Evolutionary conservation across 179 eudicot genomes (phyloP).

Genomic region (Vitellaria paradoxa): DNA sequence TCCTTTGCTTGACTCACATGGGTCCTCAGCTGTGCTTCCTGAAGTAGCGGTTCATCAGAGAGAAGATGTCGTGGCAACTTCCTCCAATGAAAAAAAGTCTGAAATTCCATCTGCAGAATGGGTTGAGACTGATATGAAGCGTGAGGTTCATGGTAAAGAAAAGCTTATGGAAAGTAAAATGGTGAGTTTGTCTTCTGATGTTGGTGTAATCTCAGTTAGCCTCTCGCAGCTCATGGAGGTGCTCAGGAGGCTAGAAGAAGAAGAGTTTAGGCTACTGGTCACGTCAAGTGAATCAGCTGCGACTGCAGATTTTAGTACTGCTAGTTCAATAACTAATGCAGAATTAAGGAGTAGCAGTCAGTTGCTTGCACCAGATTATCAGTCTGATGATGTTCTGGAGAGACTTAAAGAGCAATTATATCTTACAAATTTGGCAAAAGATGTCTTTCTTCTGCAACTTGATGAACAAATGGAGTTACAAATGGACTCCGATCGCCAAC

Average conservation of each 20-base stretch:
- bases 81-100: constrained; percentile 17
- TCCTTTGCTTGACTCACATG: constrained; percentile 16
- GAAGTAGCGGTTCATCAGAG: constrained; percentile 21
- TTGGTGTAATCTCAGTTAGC: constrained; percentile 29
- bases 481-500: constrained; percentile 24
- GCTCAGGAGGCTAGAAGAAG: constrained; percentile 49
- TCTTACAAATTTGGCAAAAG: constrained; percentile 48
- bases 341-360: constrained; percentile 1
- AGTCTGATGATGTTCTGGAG: constrained; percentile 33
- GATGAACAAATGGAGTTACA: constrained; percentile 41
- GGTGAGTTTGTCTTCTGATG: constrained; percentile 27
- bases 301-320: constrained; percentile 6
- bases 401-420: constrained; percentile 64
- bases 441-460: constrained; percentile 47
- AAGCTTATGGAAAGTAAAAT: constrained; percentile 18
- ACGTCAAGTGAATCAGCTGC: constrained; percentile 35
- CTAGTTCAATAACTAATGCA: neutral
- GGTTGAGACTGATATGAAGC: constrained; percentile 15
- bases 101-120: constrained; percentile 17
- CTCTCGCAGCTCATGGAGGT: constrained; percentile 53
- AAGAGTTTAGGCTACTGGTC: constrained; percentile 48
- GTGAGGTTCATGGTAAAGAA: constrained; percentile 4
- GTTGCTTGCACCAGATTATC: constrained; percentile 14
- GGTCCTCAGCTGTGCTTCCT: constrained; percentile 13
- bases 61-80: constrained; percentile 21